Evolutionary conservation across 148 eudicot genomes (phyloP).

Genomic region (Limonium bicolor): DNA sequence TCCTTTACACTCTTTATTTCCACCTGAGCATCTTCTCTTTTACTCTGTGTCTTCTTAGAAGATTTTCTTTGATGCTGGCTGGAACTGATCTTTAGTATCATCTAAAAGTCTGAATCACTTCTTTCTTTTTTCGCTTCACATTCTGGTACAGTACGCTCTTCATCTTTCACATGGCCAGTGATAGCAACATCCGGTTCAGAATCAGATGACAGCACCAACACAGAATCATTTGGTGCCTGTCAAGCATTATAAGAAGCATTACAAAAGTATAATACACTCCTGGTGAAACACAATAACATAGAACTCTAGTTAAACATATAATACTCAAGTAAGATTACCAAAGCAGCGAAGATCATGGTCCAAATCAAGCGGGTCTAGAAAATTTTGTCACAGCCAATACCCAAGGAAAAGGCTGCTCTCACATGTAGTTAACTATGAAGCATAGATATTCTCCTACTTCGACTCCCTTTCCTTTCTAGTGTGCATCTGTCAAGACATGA

Average conservation of each 20-base stretch:
- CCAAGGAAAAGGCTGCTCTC: too few relatives aligned
- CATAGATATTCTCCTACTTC: too few relatives aligned
- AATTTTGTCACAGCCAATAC: too few relatives aligned
- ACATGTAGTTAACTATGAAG: too few relatives aligned
- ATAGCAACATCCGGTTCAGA: constrained; percentile 45
- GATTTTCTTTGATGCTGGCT: constrained; percentile 26
- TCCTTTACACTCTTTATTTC: constrained; percentile 18
- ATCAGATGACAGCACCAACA: constrained; percentile 67
- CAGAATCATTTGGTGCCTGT: constrained; percentile 34
- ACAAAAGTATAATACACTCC: too few relatives aligned
- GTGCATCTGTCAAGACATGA: too few relatives aligned
- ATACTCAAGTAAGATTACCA: too few relatives aligned
- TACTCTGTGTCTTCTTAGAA: constrained; percentile 25
- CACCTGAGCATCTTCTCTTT: constrained; percentile 16
- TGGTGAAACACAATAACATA: too few relatives aligned
- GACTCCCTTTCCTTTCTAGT: too few relatives aligned
- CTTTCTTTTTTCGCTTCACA: constrained; percentile 7
- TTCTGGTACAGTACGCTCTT: constrained; percentile 8
- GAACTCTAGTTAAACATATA: too few relatives aligned
- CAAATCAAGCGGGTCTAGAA: too few relatives aligned
- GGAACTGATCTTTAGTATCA: constrained; percentile 9
- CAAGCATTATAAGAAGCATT: constrained; percentile 6
- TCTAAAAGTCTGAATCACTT: constrained; percentile 8
- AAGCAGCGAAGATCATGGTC: too few relatives aligned
- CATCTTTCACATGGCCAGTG: constrained; percentile 9